These are phyloP conservation scores for Apiotrichum mycotoxinovorans DNA, from an alignment of 1,284 basidiomycete species.

Conservation along the genomic window DNA sequence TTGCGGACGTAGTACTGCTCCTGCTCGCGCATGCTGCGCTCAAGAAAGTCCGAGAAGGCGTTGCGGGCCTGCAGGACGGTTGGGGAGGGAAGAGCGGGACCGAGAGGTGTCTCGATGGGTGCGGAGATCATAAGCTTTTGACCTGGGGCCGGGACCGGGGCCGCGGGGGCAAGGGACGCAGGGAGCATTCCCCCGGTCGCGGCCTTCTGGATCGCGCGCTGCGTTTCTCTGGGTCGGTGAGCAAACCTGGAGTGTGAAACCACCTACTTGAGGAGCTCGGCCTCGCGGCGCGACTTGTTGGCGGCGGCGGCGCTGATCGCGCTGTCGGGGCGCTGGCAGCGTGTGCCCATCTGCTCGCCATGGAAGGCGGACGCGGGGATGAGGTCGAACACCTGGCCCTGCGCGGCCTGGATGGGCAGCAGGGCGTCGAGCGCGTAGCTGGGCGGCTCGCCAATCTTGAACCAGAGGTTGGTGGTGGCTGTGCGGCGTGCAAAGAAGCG, in stretches of 20 bases:
- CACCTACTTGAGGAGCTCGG: neutral
- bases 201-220: neutral
- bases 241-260: neutral
- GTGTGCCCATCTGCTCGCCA: constrained; percentile 2
- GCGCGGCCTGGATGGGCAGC: constrained; percentile 1
- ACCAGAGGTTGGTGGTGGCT: constrained; percentile 1
- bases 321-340: constrained; percentile 9
- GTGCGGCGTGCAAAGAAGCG: constrained; percentile 9
- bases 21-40: neutral
- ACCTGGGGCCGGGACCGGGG: neutral
- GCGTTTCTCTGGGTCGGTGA: neutral
- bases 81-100: no score
- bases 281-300: constrained; percentile 7
- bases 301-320: constrained; percentile 7
- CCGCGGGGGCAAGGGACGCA: neutral
- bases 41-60: neutral
- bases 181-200: neutral
- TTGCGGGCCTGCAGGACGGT: neutral
- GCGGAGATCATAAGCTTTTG: no score
- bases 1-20: neutral
- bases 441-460: neutral
- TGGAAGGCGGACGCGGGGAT: constrained; percentile 1
- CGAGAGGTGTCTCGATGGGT: no score
- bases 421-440: neutral
- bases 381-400: constrained; percentile 12